Conservation (phyloP, 2,329 filamentous ascomycete genomes). For the Cordyceps farinosa region DNA sequence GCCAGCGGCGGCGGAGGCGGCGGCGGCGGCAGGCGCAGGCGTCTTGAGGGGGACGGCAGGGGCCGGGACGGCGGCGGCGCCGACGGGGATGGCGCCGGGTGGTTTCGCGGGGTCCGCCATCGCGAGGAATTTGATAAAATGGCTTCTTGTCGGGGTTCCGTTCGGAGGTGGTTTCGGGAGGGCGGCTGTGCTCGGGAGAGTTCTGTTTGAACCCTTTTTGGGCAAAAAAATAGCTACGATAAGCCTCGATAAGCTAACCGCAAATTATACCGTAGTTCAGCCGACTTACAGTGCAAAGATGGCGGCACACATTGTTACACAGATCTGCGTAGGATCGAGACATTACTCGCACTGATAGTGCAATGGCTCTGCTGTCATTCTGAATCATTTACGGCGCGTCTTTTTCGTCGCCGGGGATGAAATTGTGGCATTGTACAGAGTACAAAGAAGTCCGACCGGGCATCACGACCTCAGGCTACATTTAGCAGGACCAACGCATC, state of each 20-base stretch:
- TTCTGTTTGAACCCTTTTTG: slow-evolving; percentile 4
- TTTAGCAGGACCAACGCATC: neutral
- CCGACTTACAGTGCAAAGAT: slow-evolving; percentile 8
- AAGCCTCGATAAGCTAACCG: slow-evolving; percentile 12
- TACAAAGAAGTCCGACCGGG: neutral
- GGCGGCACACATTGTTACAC: neutral
- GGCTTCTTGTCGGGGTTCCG: neutral
- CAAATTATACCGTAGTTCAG: slow-evolving; percentile 12
- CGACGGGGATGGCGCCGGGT: slow-evolving; percentile 18
- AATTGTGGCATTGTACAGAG: too few species aligned
- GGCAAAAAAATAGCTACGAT: slow-evolving; percentile 17
- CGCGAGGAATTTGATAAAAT: neutral
- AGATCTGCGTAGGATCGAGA: neutral
- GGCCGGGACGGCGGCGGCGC: slow-evolving; percentile 26
- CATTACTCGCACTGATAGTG: neutral
- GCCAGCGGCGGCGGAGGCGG: slow-evolving; percentile 38
- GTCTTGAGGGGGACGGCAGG: slow-evolving; percentile 7
- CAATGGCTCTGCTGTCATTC: neutral
- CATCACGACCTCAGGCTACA: neutral
- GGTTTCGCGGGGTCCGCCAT: slow-evolving; percentile 15
- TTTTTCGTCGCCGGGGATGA: neutral
- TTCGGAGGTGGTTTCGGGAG: neutral
- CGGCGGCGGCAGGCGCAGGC: slow-evolving; percentile 17
- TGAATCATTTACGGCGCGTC: neutral
- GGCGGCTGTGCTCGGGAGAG: neutral